Evolutionary conservation across 31 red algal genomes (phyloP).

Genomic region (Odonthalia washingtoniensis): DNA sequence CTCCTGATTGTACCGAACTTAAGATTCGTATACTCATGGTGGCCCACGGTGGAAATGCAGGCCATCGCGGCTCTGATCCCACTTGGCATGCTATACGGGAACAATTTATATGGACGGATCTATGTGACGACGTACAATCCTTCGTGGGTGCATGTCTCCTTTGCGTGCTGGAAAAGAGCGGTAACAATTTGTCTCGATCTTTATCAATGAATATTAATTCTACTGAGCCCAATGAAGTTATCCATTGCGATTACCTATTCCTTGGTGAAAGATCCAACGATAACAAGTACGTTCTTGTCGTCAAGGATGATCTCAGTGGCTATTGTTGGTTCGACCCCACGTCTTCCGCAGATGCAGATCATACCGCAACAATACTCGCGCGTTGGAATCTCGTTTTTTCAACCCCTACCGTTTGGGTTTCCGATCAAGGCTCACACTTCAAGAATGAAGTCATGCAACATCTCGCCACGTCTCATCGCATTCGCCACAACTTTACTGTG

Average conservation of each 20-base stretch:
- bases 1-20: too few relatives aligned
- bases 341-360: constrained; percentile 10
- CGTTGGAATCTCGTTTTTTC: constrained; percentile 42
- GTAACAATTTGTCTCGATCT: constrained; percentile 41
- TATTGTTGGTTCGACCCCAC: too few relatives aligned
- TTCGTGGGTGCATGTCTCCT: constrained; percentile 29
- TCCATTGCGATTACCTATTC: constrained; percentile 48
- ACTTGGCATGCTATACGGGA: constrained; percentile 34
- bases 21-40: too few relatives aligned
- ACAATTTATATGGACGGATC: constrained; percentile 8
- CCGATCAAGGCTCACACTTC: too few relatives aligned
- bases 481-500: too few relatives aligned
- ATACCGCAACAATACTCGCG: background rate
- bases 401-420: constrained; percentile 9
- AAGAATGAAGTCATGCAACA: too few relatives aligned
- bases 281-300: too few relatives aligned
- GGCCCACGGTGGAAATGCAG: too few relatives aligned
- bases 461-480: too few relatives aligned
- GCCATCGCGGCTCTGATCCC: too few relatives aligned
- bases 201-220: constrained; percentile 5
- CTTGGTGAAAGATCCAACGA: too few relatives aligned
- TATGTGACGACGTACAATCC: constrained; percentile 6
- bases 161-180: constrained; percentile 12
- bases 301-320: too few relatives aligned
- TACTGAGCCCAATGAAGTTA: constrained; percentile 39